phyloP scores from a whole-genome alignment of 805 yeast genomes.

The Wickerhamomyces sydowiorum region DNA sequence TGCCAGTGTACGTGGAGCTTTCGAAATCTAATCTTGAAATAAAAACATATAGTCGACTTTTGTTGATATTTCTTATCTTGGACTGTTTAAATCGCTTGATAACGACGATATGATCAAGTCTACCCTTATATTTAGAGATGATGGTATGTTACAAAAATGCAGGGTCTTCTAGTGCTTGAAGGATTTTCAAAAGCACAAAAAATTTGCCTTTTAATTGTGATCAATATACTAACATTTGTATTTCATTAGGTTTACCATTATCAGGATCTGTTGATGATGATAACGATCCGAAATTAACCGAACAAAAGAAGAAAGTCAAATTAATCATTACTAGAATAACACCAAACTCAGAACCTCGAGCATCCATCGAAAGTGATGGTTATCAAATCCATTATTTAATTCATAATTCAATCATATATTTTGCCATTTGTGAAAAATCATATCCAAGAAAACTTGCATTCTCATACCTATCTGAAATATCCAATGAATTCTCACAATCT shows the following conservation, averaged over 20 bases:
- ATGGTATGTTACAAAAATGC: conserved; percentile 39
- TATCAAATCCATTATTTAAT: conserved; percentile 73
- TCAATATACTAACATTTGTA: not conserved
- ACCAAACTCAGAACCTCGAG: conserved; percentile 76
- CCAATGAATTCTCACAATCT: conserved; percentile 73
- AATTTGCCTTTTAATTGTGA: not conserved
- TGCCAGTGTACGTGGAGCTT: too few relatives aligned
- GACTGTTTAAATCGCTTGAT: not conserved
- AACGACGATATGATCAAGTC: conserved; percentile 47
- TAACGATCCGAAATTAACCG: conserved; percentile 50
- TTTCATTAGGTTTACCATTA: conserved; percentile 64
- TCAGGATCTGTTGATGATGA: conserved; percentile 89
- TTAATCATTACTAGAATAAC: conserved; percentile 67
- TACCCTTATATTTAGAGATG: conserved; percentile 59
- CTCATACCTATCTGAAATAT: conserved; percentile 76
- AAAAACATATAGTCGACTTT: too few relatives aligned
- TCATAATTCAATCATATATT: conserved; percentile 59
- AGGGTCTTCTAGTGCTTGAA: not conserved
- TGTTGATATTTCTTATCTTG: not conserved
- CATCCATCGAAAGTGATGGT: conserved; percentile 72
- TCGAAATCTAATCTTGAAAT: too few relatives aligned
- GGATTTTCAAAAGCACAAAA: too few relatives aligned
- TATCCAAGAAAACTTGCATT: conserved; percentile 89
- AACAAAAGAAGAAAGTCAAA: conserved; percentile 83
- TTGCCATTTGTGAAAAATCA: conserved; percentile 69